Evolutionary conservation across 2,329 filamentous ascomycete genomes (phyloP).

Genomic region (Fusarium nygamai): DNA sequence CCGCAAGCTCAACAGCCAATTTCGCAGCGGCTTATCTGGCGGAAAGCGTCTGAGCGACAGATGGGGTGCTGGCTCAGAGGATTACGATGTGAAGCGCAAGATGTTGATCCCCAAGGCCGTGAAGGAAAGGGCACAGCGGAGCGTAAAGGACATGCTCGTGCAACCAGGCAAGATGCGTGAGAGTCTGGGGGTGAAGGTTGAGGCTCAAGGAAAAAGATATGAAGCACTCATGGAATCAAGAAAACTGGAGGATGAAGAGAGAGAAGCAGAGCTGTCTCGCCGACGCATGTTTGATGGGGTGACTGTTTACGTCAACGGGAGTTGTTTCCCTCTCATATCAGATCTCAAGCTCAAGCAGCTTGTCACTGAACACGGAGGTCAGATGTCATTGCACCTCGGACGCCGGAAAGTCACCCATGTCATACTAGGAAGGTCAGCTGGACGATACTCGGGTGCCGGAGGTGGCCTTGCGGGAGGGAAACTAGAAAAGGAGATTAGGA

Average conservation of each 20-base stretch:
- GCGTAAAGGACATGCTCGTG: slow-evolving; percentile 65
- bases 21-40: slow-evolving; percentile 65
- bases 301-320: slow-evolving; percentile 87
- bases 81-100: slow-evolving; percentile 59
- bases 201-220: slow-evolving; percentile 18
- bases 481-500: slow-evolving; percentile 80
- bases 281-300: slow-evolving; percentile 73
- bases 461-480: slow-evolving; percentile 82
- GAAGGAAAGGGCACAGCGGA: slow-evolving; percentile 52
- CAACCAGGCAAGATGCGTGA: slow-evolving; percentile 56
- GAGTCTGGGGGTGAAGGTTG: slow-evolving; percentile 18
- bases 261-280: slow-evolving; percentile 44
- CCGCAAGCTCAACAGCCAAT: slow-evolving; percentile 76
- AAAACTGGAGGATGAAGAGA: slow-evolving; percentile 63
- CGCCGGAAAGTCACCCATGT: slow-evolving; percentile 85
- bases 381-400: slow-evolving; percentile 74
- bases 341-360: slow-evolving; percentile 88
- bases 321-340: slow-evolving; percentile 81
- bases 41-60: slow-evolving; percentile 71
- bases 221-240: slow-evolving; percentile 42
- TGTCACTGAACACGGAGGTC: slow-evolving; percentile 78
- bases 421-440: slow-evolving; percentile 73
- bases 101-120: slow-evolving; percentile 56
- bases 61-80: slow-evolving; percentile 70
- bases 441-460: slow-evolving; percentile 64